Evolutionary conservation across 345 rosid genomes (phyloP).

Genomic region (Garcia nutans): DNA sequence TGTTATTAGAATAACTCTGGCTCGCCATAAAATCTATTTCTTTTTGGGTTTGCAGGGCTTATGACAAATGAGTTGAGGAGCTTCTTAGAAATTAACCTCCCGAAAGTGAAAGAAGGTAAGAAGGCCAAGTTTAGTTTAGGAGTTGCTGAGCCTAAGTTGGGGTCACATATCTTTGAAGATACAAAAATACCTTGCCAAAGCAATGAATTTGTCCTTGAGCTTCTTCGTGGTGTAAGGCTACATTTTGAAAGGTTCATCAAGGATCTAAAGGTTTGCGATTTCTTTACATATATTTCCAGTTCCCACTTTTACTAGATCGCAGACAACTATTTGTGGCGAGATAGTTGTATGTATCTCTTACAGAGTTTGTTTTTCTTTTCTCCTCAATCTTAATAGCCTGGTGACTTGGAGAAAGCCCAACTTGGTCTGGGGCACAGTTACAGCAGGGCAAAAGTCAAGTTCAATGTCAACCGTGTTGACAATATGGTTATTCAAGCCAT

Average conservation of each 20-base stretch:
- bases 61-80: conserved; percentile 87
- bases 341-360: neutral
- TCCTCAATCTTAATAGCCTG: conserved; percentile 46
- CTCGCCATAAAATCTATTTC: neutral
- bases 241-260: conserved; percentile 84
- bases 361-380: neutral
- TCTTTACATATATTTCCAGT: neutral
- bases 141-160: conserved; percentile 81
- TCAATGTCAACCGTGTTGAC: conserved; percentile 87
- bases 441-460: conserved; percentile 96
- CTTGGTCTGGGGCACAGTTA: conserved; percentile 95
- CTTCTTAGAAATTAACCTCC: conserved; percentile 84
- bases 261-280: conserved; percentile 70
- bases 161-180: conserved; percentile 71
- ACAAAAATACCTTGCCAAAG: conserved; percentile 86
- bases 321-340: neutral
- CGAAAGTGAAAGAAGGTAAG: conserved; percentile 81
- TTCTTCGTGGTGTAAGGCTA: conserved; percentile 80
- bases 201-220: conserved; percentile 79
- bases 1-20: neutral
- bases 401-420: conserved; percentile 89
- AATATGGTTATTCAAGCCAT: conserved; percentile 98
- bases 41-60: conserved; percentile 25
- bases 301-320: neutral
- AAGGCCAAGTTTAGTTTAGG: conserved; percentile 77